Base-by-base conservation (phyloP, 2,329 filamentous ascomycete genomes). In the Aspergillus vadensis region DNA sequence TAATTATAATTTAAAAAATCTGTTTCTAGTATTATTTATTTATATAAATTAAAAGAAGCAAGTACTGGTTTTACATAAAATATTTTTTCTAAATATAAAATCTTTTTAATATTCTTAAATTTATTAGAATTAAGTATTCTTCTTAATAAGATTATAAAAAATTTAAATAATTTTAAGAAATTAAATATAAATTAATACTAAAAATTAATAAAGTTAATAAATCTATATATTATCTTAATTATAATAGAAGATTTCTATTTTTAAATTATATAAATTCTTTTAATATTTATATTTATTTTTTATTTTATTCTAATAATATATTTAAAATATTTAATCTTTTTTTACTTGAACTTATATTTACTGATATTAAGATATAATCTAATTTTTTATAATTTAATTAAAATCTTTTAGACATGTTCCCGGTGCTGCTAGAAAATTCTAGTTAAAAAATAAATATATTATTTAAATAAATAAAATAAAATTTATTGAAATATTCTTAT, bases 241-340 rank as follows among this genome's bases (percentile, higher is more conserved):
- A 17, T n/a, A 7, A 43, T 43, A 43, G 7, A 43, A 43, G 3
- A 43, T n/a, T 43, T 17, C 17, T 43, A n/a, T 43, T n/a, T 17
- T 43, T n/a, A n/a, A 17, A n/a, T 43, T n/a, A n/a, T 17, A 5
- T 43, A 17, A 2, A 36, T 36, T 43, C 17, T 43, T 38, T 43
- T 43, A 43, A 43, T 4, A 3, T 36, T 36, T 36, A 36, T 36
- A 5, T 14, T 36, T 36, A 4, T 36, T 36, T 30, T 2, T 52
- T 38, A 36, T 10, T 2, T 36, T 10, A 14, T 36, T 36, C 14
- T 36, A n/a, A n/a, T 43, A 14, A 41, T 14, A 41, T 10, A 12
- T 41, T 41, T 41, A 41, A n/a, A 15, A 52, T 52, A 52, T 36
- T 52, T 52, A 52, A 38, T 52, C 39, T 52, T 15, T 38, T 27